A percentile compares a stretch with the other conserved stretches of the same genome.
These are phyloP conservation scores for Porphyrellus cyaneotinctus DNA, from an alignment of 768 basidiomycete genomes.

Conservation along the genomic window DNA sequence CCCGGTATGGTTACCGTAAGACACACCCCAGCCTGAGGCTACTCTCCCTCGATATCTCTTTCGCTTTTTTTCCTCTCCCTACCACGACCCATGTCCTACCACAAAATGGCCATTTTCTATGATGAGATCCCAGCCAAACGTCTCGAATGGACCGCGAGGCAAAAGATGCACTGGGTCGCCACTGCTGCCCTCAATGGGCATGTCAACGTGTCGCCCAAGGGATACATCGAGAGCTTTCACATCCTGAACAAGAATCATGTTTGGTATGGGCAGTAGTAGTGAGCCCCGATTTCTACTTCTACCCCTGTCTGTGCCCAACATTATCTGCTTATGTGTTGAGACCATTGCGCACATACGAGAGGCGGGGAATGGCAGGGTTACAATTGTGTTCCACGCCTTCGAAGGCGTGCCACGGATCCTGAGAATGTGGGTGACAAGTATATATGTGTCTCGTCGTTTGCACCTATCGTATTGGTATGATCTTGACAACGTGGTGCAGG, in stretches of 20 bases:
- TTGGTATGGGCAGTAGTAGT: conserved; percentile 80
- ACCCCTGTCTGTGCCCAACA: background rate
- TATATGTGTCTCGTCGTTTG: conserved; percentile 2
- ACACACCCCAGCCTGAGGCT: background rate
- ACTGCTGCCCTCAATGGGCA: conserved; percentile 63
- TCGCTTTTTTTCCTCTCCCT: too few species aligned
- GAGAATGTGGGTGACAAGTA: conserved; percentile 59
- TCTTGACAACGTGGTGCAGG: conserved; percentile 33
- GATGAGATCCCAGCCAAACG: conserved; percentile 53
- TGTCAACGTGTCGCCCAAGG: conserved; percentile 69
- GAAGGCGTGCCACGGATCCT: conserved; percentile 55
- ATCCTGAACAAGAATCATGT: conserved; percentile 48
- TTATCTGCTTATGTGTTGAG: conserved; percentile 41
- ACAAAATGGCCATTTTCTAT: conserved; percentile 52
- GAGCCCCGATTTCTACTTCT: conserved; percentile 8
- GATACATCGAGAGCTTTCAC: conserved; percentile 56
- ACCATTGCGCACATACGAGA: conserved; percentile 61
- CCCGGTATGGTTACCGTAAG: background rate
- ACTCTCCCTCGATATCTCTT: background rate
- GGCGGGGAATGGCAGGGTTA: conserved; percentile 51
- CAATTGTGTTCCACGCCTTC: conserved; percentile 59
- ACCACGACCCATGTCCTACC: background rate
- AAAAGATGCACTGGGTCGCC: conserved; percentile 71
- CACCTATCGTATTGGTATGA: background rate
- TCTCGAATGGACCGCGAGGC: conserved; percentile 53